Percentiles rank a stretch among this genome's conserved stretches.
phyloP scores from a whole-genome alignment of 192 early-diverging fungal species.

The Dimargaris xerosporica region DNA sequence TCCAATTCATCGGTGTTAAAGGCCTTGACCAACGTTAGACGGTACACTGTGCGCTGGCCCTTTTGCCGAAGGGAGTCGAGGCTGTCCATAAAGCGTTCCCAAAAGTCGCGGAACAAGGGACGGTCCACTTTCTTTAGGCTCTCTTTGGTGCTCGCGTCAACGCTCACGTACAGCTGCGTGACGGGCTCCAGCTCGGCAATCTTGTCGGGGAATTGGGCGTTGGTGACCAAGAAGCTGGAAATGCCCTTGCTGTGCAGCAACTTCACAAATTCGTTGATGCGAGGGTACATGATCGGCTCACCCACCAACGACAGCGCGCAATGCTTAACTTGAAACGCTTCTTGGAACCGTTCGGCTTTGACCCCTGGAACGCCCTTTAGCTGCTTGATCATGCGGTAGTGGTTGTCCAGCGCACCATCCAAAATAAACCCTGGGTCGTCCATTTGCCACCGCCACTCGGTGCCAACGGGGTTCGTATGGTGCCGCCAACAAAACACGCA shows the following conservation, averaged over 20 bases:
- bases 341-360: conserved; percentile 53
- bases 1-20: conserved; percentile 49
- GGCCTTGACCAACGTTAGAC: conserved; percentile 56
- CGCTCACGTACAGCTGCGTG: conserved; percentile 57
- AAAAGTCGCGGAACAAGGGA: conserved; percentile 59
- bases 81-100: conserved; percentile 54
- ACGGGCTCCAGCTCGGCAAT: conserved; percentile 43
- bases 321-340: conserved; percentile 44
- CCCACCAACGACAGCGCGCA: conserved; percentile 60
- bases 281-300: conserved; percentile 50
- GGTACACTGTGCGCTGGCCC: conserved; percentile 58
- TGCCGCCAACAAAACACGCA: conserved; percentile 58
- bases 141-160: conserved; percentile 64
- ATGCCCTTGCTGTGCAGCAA: conserved; percentile 46
- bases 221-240: conserved; percentile 59
- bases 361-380: conserved; percentile 62
- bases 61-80: conserved; percentile 45
- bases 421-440: conserved; percentile 50
- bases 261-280: conserved; percentile 60
- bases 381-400: conserved; percentile 60
- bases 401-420: conserved; percentile 49
- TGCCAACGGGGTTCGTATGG: conserved; percentile 60
- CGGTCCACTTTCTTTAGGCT: conserved; percentile 58
- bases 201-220: conserved; percentile 58
- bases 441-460: conserved; percentile 54